Evolutionary conservation across 1,139 yeast species (phyloP).

Genomic region (Saccharomyces uvarum): DNA sequence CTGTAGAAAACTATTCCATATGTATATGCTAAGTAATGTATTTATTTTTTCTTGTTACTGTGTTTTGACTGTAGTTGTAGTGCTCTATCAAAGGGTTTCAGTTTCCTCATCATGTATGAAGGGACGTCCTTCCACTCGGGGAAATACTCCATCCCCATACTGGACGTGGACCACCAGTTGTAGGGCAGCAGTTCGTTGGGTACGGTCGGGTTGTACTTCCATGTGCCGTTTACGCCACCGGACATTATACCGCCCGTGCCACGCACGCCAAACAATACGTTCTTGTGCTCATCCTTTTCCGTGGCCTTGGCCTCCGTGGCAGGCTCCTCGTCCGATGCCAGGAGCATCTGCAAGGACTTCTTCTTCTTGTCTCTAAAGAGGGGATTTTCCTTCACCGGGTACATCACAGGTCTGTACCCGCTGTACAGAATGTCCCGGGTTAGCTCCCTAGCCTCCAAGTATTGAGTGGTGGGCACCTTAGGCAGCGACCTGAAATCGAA

Average conservation of each 20-base stretch:
- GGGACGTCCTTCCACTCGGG: constrained; percentile 30
- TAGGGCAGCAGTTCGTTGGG: constrained; percentile 21
- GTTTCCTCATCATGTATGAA: constrained; percentile 15
- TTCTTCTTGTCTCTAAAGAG: constrained; percentile 16
- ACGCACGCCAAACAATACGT: constrained; percentile 16
- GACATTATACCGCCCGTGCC: constrained; percentile 27
- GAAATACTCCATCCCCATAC: constrained; percentile 28
- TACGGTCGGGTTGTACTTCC: constrained; percentile 24
- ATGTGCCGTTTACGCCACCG: constrained; percentile 28
- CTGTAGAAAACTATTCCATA: neutral
- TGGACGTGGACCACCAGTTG: constrained; percentile 25
- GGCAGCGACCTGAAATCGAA: constrained; percentile 22
- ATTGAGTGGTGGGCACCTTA: constrained; percentile 29
- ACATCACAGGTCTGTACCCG: constrained; percentile 30
- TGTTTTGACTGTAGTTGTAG: neutral
- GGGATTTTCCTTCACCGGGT: constrained; percentile 31
- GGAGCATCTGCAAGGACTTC: constrained; percentile 3
- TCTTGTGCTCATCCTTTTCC: constrained; percentile 4
- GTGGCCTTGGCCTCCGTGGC: neutral
- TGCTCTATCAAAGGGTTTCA: constrained; percentile 24
- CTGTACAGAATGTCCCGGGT: constrained; percentile 27
- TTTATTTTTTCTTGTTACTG: constrained; percentile 1
- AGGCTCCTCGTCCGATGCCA: constrained; percentile 1
- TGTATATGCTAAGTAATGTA: neutral
- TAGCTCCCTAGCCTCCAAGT: constrained; percentile 22